Evolutionary conservation across 345 rosid species (phyloP).

Genomic region (Camelina neglecta): DNA sequence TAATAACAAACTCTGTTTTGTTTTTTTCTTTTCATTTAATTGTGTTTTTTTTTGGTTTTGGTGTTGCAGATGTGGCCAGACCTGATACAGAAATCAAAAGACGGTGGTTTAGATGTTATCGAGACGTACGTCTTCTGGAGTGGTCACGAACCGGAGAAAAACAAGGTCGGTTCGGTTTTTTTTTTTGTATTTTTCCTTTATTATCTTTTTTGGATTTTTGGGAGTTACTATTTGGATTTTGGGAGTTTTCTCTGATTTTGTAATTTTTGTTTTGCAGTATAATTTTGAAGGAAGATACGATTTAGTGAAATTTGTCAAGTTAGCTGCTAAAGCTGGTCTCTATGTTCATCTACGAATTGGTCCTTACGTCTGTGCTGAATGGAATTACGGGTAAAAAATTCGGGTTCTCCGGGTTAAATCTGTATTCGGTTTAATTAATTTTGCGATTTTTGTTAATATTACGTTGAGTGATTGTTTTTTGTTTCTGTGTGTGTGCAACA

Average conservation of each 20-base stretch:
- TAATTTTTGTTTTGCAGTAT: slow-evolving; percentile 51
- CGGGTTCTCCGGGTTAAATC: neutral
- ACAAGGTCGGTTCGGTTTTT: slow-evolving; percentile 57
- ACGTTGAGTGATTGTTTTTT: neutral
- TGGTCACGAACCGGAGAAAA: slow-evolving; percentile 77
- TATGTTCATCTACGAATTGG: slow-evolving; percentile 94
- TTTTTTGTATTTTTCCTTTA: neutral
- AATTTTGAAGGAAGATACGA: slow-evolving; percentile 91
- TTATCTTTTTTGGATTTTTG: too few relatives aligned
- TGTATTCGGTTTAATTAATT: neutral
- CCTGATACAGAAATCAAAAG: slow-evolving; percentile 92
- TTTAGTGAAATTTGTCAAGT: slow-evolving; percentile 79
- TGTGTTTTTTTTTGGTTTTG: neutral
- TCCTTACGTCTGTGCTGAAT: slow-evolving; percentile 95
- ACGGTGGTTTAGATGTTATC: slow-evolving; percentile 89
- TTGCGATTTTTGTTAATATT: neutral
- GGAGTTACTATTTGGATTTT: neutral
- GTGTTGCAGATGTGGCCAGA: slow-evolving; percentile 86
- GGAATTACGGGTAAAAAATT: slow-evolving; percentile 83
- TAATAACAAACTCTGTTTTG: neutral
- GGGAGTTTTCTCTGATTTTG: neutral
- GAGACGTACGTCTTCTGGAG: slow-evolving; percentile 97
- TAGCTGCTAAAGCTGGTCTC: slow-evolving; percentile 85
- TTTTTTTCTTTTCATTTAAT: neutral
- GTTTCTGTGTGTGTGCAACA: slow-evolving; percentile 35